Evolutionary conservation across 257 asterid genomes (phyloP), one percentile per base, ranked within the genome.

Genomic region (Prunella vulgaris): DNA sequence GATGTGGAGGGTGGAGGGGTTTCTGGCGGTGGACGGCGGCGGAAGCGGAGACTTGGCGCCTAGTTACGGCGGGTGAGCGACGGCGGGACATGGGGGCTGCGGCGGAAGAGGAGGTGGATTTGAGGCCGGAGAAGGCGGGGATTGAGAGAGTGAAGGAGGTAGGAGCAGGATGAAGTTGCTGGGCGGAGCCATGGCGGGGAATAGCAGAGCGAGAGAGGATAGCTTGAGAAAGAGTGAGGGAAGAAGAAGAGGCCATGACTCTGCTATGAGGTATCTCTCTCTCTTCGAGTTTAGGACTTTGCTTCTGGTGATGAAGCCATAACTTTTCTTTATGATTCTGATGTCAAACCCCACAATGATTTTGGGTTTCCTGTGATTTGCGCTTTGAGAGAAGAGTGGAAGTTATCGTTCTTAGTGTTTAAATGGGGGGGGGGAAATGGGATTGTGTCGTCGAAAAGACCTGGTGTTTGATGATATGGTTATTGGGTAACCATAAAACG

Each of bases 391-490:
- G 84, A 85, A 46, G 94, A 87, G 74, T 93, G 97, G 97, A 88
- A 85, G 76, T 33, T 82, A 80, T 95, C 96, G 1, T 93, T 83
- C 77, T 88, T 93, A 81, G 83, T 81, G 21, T 85, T 80, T 72
- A 93, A 88, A 70, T 93, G 98, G 97, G 95, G 30, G 83, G 84
- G 84, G n/a, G n/a, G n/a, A 87, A 76, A 69, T 83, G 89, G 93
- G 84, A 71, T 52, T 86, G 94, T 20, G 56, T 81, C 54, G 78
- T 9, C 1, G 88, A 88, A n/a, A n/a, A n/a, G n/a, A n/a, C n/a
- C n/a, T n/a, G n/a, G n/a, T n/a, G n/a, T n/a, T n/a, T n/a, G n/a
- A 83, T 88, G 86, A 80, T 87, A 70, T 90, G 97, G 98, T 70
- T 93, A 25, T 70, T 93, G 82, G 97, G 96, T 27, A 90, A 88